Percentiles rank a stretch among this genome's conserved stretches.
Evolutionary conservation across 805 yeast genomes (phyloP).

Genomic region (Pichia phayaonensis): DNA sequence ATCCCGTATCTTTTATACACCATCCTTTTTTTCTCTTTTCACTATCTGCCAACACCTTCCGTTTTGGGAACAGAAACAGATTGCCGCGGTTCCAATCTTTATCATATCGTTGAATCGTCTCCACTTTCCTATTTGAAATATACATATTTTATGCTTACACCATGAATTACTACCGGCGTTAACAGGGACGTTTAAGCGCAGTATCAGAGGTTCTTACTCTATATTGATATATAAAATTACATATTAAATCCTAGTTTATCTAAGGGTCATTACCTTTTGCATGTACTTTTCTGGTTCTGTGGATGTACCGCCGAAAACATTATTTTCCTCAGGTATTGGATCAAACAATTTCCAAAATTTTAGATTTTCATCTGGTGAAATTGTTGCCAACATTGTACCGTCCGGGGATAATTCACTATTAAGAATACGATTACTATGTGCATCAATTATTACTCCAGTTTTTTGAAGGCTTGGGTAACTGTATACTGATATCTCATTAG

Average conservation of each 20-base stretch:
- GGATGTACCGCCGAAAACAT: slow-evolving; percentile 20
- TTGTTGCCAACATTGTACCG: slow-evolving; percentile 82
- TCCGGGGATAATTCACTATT: slow-evolving; percentile 85
- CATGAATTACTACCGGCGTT: not conserved
- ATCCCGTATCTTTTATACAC: not conserved
- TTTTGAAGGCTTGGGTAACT: slow-evolving; percentile 79
- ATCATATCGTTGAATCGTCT: not conserved
- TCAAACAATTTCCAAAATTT: slow-evolving; percentile 94
- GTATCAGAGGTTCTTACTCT: not conserved
- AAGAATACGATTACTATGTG: slow-evolving; percentile 86
- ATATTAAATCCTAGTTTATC: slow-evolving; percentile 22
- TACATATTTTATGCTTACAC: too few species aligned
- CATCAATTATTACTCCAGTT: slow-evolving; percentile 78
- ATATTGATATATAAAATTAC: not conserved
- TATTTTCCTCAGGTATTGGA: slow-evolving; percentile 13
- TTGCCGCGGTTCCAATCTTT: not conserved
- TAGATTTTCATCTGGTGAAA: slow-evolving; percentile 92
- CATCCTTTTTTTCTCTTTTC: not conserved
- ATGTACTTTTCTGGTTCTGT: slow-evolving; percentile 37
- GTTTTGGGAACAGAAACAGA: not conserved
- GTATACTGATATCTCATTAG: slow-evolving; percentile 74
- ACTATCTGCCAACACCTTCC: slow-evolving; percentile 9
- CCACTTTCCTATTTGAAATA: slow-evolving; percentile 3
- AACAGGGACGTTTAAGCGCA: not conserved
- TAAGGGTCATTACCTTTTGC: slow-evolving; percentile 44